phyloP scores from a whole-genome alignment of 305 asterid genomes.

The Fraxinus velutina region DNA sequence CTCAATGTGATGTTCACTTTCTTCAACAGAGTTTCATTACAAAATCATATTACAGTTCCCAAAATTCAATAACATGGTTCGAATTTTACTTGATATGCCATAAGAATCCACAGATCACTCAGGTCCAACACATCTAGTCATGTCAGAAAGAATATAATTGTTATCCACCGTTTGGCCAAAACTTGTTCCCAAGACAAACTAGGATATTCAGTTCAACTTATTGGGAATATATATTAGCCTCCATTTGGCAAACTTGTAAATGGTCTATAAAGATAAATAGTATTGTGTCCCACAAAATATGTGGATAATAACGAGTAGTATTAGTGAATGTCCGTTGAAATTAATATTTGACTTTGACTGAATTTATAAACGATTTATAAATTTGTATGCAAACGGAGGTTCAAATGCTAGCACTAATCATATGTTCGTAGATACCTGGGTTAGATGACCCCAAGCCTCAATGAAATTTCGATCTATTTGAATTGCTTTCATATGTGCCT shows the following conservation, averaged over 20 bases:
- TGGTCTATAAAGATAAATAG: not conserved
- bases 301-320: not conserved
- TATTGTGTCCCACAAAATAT: not conserved
- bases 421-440: conserved; percentile 62
- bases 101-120: conserved; percentile 17
- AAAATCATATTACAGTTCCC: not conserved
- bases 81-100: conserved; percentile 6
- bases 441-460: conserved; percentile 96
- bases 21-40: not conserved
- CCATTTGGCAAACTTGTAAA: not conserved
- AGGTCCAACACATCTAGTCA: conserved; percentile 23
- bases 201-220: not conserved
- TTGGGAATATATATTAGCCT: not conserved
- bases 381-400: not conserved
- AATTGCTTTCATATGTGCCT: conserved; percentile 84
- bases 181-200: conserved; percentile 18
- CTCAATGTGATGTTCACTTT: not conserved
- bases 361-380: not conserved
- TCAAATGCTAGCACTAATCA: not conserved
- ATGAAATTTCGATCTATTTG: conserved; percentile 69
- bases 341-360: not conserved
- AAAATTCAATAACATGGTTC: conserved; percentile 5
- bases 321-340: not conserved
- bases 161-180: conserved; percentile 7
- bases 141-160: conserved; percentile 22